Percentiles rank a stretch among this genome's conserved stretches.
Evolutionary conservation across 1,139 yeast species (phyloP).

Genomic region (Blastobotrys malaysiensis): DNA sequence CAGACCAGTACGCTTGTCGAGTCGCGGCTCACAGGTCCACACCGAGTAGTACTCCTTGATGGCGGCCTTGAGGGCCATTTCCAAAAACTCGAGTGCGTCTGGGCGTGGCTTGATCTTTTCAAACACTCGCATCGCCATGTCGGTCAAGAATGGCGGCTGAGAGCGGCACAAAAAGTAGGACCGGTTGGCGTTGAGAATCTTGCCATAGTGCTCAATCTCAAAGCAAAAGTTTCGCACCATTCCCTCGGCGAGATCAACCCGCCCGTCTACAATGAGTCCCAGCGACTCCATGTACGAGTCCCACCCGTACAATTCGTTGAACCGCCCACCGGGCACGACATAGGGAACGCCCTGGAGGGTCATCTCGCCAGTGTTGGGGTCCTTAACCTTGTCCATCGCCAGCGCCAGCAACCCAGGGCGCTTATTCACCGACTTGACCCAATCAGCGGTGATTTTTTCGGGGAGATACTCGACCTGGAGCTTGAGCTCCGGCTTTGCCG

Average conservation of each 20-base stretch:
- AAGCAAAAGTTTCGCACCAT: slow-evolving; percentile 91
- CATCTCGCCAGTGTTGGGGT: slow-evolving; percentile 45
- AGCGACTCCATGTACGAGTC: slow-evolving; percentile 91
- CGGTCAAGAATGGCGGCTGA: slow-evolving; percentile 97
- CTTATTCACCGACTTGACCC: slow-evolving; percentile 67
- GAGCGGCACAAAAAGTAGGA: slow-evolving; percentile 87
- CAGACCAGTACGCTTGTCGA: slow-evolving; percentile 70
- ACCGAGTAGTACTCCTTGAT: slow-evolving; percentile 79
- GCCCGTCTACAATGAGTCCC: slow-evolving; percentile 68
- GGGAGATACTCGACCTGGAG: slow-evolving; percentile 72
- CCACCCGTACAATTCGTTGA: slow-evolving; percentile 97
- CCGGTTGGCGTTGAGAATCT: slow-evolving; percentile 89
- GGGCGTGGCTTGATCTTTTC: slow-evolving; percentile 43
- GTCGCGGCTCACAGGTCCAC: slow-evolving; percentile 73
- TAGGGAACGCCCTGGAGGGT: slow-evolving; percentile 67
- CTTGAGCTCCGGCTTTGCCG: slow-evolving; percentile 49
- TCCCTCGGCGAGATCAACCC: slow-evolving; percentile 69
- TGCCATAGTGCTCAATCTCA: slow-evolving; percentile 87
- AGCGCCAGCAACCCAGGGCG: slow-evolving; percentile 85
- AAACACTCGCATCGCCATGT: slow-evolving; percentile 75
- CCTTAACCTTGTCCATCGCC: slow-evolving; percentile 54
- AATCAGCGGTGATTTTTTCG: slow-evolving; percentile 56
- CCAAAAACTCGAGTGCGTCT: slow-evolving; percentile 53
- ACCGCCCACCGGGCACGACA: slow-evolving; percentile 96
- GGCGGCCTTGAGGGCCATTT: slow-evolving; percentile 67